Conservation (phyloP, 148 eudicot genomes). For the Cornus kousa region DNA sequence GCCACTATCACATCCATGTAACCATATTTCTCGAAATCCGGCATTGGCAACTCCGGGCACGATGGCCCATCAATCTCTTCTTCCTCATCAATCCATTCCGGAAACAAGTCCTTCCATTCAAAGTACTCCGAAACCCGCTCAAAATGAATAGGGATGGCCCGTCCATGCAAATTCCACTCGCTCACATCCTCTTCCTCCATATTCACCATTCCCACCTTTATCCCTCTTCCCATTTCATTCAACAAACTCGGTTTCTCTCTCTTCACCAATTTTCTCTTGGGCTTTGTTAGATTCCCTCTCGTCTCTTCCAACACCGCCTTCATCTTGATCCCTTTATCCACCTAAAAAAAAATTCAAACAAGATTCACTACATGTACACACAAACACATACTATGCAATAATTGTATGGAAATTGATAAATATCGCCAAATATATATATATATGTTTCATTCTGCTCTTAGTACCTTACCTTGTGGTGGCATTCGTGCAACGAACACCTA, state of each 20-base stretch:
- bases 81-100: conserved; percentile 97
- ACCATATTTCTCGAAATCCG: conserved; percentile 37
- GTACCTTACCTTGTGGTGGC: conserved; percentile 95
- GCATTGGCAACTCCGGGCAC: conserved; percentile 91
- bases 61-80: conserved; percentile 64
- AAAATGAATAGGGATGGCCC: conserved; percentile 37
- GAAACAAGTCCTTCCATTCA: conserved; percentile 80
- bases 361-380: not conserved
- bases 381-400: too few relatives aligned
- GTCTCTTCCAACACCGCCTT: conserved; percentile 65
- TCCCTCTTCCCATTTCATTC: conserved; percentile 42
- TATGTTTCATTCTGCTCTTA: conserved; percentile 41
- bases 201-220: conserved; percentile 66
- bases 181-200: conserved; percentile 72
- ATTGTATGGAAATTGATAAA: too few relatives aligned
- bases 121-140: conserved; percentile 58
- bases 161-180: conserved; percentile 54
- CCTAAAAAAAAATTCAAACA: conserved; percentile 26
- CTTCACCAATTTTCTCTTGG: conserved; percentile 25
- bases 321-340: conserved; percentile 67
- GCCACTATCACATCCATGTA: conserved; percentile 65
- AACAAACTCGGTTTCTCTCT: conserved; percentile 64
- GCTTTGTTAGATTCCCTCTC: conserved; percentile 17
- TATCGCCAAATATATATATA: too few relatives aligned
- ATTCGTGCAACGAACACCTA: conserved; percentile 61